Percentiles rank a stretch among this genome's conserved stretches.
Evolutionary conservation across 257 asterid species (phyloP).

Genomic region (Cinchona pubescens): DNA sequence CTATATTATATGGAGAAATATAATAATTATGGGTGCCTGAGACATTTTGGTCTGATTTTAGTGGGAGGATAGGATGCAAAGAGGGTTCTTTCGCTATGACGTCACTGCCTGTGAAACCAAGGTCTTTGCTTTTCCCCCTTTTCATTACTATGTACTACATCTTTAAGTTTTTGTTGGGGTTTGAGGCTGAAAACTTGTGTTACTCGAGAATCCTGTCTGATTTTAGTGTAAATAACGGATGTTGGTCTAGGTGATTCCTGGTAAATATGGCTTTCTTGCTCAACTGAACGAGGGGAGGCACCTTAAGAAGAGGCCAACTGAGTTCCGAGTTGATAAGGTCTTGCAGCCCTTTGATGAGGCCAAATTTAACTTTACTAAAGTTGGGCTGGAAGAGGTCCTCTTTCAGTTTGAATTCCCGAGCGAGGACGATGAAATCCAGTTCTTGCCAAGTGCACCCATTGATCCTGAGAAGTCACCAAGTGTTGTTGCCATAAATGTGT

Average conservation of each 20-base stretch:
- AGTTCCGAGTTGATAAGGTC: slow-evolving; percentile 90
- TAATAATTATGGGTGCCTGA: slow-evolving; percentile 18
- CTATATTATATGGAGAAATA: background rate
- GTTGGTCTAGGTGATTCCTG: slow-evolving; percentile 77
- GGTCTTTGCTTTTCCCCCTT: slow-evolving; percentile 36
- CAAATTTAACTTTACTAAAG: slow-evolving; percentile 94
- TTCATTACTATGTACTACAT: too few relatives aligned
- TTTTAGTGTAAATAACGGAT: background rate
- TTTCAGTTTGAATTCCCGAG: slow-evolving; percentile 78
- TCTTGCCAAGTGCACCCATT: slow-evolving; percentile 62
- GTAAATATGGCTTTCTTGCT: slow-evolving; percentile 79
- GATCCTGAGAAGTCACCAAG: slow-evolving; percentile 60
- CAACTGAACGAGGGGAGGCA: slow-evolving; percentile 97
- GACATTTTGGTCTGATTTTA: slow-evolving; percentile 29
- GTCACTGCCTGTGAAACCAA: slow-evolving; percentile 97
- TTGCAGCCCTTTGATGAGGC: slow-evolving; percentile 85
- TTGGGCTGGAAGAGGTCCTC: slow-evolving; percentile 92
- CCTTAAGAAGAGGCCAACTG: slow-evolving; percentile 96
- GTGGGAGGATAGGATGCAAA: slow-evolving; percentile 98
- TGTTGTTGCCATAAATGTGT: slow-evolving; percentile 83
- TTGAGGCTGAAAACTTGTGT: background rate
- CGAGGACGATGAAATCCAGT: slow-evolving; percentile 51
- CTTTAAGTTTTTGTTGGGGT: background rate
- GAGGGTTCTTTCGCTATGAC: slow-evolving; percentile 95
- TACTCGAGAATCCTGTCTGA: background rate